Base-by-base conservation (phyloP, 805 yeast species). In the Kuraishia hungarica region DNA sequence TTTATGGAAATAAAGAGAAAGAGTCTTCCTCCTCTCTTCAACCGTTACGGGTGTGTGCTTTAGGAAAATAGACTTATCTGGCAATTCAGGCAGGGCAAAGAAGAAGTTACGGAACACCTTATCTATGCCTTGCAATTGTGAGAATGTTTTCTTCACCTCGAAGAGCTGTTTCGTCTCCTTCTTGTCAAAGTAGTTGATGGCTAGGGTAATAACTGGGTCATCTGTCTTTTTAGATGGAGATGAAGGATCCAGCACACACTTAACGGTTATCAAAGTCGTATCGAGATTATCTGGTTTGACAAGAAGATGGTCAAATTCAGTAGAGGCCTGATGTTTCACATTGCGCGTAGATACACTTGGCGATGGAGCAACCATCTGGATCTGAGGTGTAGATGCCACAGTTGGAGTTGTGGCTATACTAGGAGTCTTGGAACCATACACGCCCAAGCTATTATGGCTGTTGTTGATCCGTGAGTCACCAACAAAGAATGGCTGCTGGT, bases 41-140 rank as follows among this genome's bases (percentile, higher is more conserved):
- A 89, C 83, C 59, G 82, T 84, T 11, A 72, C 64, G 0, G 96
- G 96, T 1, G 83, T 69, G 5, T 81, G 78, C 2, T 82, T 76
- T 19, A 73, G 59, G 63, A 87, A 88, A n/a, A 78, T 60, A 0
- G 78, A 60, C 57, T 75, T 80, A 17, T 86, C 92, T 0, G 96
- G 96, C 21, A 89, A 65, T 7, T 76, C 71, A 0, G 91, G 87
- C 28, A 86, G 68, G 23, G 83, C 81, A 52, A 82, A 78, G 55
- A 74, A 74, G 56, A 76, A 64, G 3, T 80, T 80, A 58, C 90
- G 74, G 11, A 89, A 71, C 47, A 77, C 80, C 22, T 71, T 67
- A 67, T 90, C 96, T 58, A 92, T 75, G 10, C 76, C 73, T 5
- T 73, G 58, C n/a, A 93, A 70, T 61, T 84, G 86, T 1, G 79